Base-by-base conservation (phyloP, 2,329 filamentous ascomycete genomes). In the Sporothrix luriei region DNA sequence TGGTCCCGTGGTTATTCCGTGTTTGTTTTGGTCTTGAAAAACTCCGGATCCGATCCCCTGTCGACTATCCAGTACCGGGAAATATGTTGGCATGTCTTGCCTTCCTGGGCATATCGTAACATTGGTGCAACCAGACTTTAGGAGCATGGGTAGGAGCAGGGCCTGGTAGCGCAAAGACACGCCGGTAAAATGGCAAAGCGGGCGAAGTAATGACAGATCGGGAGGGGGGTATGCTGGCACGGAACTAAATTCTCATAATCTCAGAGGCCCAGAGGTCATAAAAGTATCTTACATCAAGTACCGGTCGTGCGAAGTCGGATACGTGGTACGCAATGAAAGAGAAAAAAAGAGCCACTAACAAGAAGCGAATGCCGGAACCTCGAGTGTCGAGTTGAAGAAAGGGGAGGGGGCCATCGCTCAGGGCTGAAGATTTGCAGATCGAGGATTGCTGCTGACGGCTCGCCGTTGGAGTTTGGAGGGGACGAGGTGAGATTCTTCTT, bases 401-500 rank as follows among this genome's bases (percentile, higher is more conserved):
- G 4, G 6, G 33, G 33, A 19, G n/a, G 57, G 49, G 64, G 19
- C 49, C 64, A 55, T 55, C 16, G 64, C 33, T 66, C 67, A 69
- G 67, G 67, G 67, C 67, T 64, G 67, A 64, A 69, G 57, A 64
- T 55, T 64, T 48, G 57, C 57, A 64, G 57, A 69, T 69, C 57
- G 67, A 51, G 43, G 29, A 57, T 21, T 52, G 48, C 10, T 51
- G 61, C 61, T 65, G 46, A 51, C 61, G 14, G 24, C 62, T 21
- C 19, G 43, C 19, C 40, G 33, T 33, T 33, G 33, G 33, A 33
- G 33, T 7, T 64, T 13, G 40, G n/a, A 29, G 13, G 26, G 46
- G 11, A 9, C 6, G 3, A 33, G 19, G 62, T 65, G 62, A 51
- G 62, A 65, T 51, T 29, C 46, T 51, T 38, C 5, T 65, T 65